A percentile compares a stretch with the other conserved stretches of the same genome.
Conservation (phyloP, 2,329 filamentous ascomycete genomes). For the Arthrobotrys musiformis region DNA sequence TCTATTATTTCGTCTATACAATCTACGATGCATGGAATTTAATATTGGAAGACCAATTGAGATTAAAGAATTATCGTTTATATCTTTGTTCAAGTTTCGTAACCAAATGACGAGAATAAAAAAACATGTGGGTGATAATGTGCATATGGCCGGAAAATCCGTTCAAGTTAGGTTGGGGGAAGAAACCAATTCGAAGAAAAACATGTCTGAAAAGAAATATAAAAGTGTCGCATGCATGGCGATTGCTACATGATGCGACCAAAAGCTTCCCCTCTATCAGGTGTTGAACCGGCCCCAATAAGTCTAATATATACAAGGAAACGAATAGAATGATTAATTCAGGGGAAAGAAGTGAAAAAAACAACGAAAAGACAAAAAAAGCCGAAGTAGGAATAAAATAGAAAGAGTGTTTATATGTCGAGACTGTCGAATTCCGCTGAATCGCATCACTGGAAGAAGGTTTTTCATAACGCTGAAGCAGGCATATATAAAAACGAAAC, state of each 20-base stretch:
- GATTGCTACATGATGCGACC: constrained; percentile 1
- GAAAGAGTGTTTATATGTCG: background rate
- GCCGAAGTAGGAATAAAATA: constrained; percentile 6
- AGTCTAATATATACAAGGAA: constrained; percentile 51
- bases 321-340: background rate
- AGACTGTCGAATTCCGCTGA: constrained; percentile 24
- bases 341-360: background rate
- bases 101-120: background rate
- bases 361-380: constrained; percentile 7
- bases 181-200: constrained; percentile 19
- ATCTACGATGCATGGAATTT: background rate
- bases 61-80: constrained; percentile 49
- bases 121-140: background rate
- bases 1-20: background rate
- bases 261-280: constrained; percentile 19
- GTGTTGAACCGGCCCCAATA: constrained; percentile 15
- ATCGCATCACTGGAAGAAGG: constrained; percentile 39
- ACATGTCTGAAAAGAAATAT: constrained; percentile 7
- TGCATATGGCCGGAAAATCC: background rate
- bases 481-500: constrained; percentile 28
- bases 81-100: constrained; percentile 18
- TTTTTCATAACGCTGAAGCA: constrained; percentile 39
- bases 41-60: background rate
- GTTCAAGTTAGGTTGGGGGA: background rate
- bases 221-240: constrained; percentile 25